A percentile compares a stretch with the other conserved stretches of the same genome.
Conservation (phyloP, 2,329 filamentous ascomycete species). For the Sordariomycetes sp. region DNA sequence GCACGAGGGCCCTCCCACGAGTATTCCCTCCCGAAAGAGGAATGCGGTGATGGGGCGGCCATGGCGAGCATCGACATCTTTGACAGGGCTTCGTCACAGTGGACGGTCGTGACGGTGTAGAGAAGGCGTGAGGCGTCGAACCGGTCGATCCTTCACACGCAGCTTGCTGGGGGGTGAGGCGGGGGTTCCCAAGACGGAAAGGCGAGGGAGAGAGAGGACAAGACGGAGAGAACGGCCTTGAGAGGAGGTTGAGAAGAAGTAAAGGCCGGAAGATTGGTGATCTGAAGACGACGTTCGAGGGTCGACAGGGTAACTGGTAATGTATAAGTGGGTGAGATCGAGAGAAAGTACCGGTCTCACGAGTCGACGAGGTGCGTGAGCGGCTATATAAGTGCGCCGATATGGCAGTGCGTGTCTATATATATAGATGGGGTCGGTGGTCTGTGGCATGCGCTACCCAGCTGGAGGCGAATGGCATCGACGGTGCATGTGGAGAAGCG, state of each 20-base stretch:
- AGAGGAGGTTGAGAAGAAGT: background rate
- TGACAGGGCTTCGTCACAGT: background rate
- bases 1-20: constrained; percentile 1
- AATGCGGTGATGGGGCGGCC: constrained; percentile 5
- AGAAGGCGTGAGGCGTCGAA: background rate
- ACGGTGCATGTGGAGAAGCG: background rate
- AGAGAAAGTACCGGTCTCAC: background rate
- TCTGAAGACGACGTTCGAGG: background rate
- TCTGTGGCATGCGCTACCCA: background rate
- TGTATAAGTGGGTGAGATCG: background rate
- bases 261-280: background rate
- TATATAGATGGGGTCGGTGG: background rate
- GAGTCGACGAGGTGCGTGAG: background rate
- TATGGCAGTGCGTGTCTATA: background rate
- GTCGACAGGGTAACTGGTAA: background rate
- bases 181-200: too few relatives aligned
- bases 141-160: background rate
- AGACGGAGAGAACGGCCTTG: background rate
- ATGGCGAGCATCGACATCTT: constrained; percentile 6
- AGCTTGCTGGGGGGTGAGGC: too few relatives aligned
- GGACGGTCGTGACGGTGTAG: background rate
- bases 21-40: constrained; percentile 3
- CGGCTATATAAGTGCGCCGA: constrained; percentile 1
- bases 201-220: background rate
- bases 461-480: background rate